These are phyloP conservation scores for Hippophae tibetana DNA, from an alignment of 306 rosid genomes.

Conservation along the genomic window DNA sequence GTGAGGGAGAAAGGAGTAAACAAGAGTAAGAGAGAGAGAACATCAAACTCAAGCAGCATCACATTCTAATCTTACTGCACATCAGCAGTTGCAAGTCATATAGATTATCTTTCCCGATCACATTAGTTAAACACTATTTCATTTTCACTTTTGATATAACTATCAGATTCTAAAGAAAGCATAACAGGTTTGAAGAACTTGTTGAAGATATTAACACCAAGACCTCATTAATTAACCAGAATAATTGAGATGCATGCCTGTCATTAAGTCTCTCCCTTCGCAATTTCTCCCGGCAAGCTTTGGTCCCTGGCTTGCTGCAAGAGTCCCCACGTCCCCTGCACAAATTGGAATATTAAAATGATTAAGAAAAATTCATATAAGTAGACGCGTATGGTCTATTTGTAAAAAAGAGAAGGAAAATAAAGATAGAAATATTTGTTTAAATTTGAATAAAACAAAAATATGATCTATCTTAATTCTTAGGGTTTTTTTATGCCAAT, in stretches of 20 bases:
- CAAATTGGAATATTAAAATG: conserved; percentile 14
- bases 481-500: too few relatives aligned
- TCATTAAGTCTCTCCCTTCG: conserved; percentile 84
- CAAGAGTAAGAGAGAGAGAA: not conserved
- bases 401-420: not conserved
- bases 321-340: conserved; percentile 49
- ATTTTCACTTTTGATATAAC: not conserved
- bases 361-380: not conserved
- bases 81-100: conserved; percentile 6
- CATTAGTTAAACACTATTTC: not conserved
- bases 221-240: not conserved
- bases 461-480: too few relatives aligned
- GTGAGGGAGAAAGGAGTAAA: not conserved
- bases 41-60: not conserved
- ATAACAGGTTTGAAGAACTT: not conserved
- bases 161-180: not conserved
- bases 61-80: not conserved
- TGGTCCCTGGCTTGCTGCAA: conserved; percentile 44
- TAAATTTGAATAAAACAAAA: too few relatives aligned
- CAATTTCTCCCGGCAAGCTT: conserved; percentile 86
- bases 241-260: conserved; percentile 38
- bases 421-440: not conserved
- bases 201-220: conserved; percentile 5
- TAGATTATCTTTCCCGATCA: not conserved
- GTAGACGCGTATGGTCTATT: not conserved